Conservation (phyloP, 2,329 filamentous ascomycete genomes). For the Aspergillus versicolor region DNA sequence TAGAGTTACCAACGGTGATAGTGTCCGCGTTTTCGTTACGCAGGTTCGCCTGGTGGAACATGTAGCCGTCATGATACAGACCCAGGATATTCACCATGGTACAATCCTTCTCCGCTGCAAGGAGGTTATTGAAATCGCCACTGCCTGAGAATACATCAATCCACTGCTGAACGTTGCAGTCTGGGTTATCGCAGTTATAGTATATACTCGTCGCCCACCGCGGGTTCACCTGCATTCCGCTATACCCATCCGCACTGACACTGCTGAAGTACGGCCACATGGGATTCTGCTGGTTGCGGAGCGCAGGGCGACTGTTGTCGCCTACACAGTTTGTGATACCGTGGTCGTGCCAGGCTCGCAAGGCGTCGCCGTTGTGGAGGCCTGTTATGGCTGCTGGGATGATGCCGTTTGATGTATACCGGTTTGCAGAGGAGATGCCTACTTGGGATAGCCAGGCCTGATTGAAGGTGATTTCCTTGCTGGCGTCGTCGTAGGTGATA, state of each 20-base stretch:
- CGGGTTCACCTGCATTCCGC: slow-evolving; percentile 57
- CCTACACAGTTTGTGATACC: slow-evolving; percentile 61
- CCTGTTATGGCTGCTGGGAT: slow-evolving; percentile 65
- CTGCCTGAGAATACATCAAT: slow-evolving; percentile 56
- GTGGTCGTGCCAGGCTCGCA: slow-evolving; percentile 59
- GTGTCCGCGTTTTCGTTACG: slow-evolving; percentile 49
- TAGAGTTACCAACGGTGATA: slow-evolving; percentile 51
- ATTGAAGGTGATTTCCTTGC: slow-evolving; percentile 61
- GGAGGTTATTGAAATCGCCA: slow-evolving; percentile 54
- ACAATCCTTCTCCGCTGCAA: slow-evolving; percentile 51
- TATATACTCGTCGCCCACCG: slow-evolving; percentile 64
- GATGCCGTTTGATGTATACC: slow-evolving; percentile 55
- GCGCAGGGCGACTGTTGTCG: slow-evolving; percentile 59
- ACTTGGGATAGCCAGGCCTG: slow-evolving; percentile 57
- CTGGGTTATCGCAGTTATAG: slow-evolving; percentile 61
- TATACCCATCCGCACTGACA: slow-evolving; percentile 53
- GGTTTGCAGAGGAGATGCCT: slow-evolving; percentile 47
- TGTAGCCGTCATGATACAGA: slow-evolving; percentile 57
- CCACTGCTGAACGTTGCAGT: slow-evolving; percentile 60
- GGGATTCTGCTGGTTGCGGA: slow-evolving; percentile 53
- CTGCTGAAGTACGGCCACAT: slow-evolving; percentile 59
- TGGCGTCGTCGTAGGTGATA: slow-evolving; percentile 57
- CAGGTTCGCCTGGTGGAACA: slow-evolving; percentile 66
- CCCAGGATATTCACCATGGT: slow-evolving; percentile 58
- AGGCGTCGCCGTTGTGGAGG: slow-evolving; percentile 61